Base-by-base conservation (phyloP, 2,329 filamentous ascomycete species). In the Hymenoscyphus occultus region DNA sequence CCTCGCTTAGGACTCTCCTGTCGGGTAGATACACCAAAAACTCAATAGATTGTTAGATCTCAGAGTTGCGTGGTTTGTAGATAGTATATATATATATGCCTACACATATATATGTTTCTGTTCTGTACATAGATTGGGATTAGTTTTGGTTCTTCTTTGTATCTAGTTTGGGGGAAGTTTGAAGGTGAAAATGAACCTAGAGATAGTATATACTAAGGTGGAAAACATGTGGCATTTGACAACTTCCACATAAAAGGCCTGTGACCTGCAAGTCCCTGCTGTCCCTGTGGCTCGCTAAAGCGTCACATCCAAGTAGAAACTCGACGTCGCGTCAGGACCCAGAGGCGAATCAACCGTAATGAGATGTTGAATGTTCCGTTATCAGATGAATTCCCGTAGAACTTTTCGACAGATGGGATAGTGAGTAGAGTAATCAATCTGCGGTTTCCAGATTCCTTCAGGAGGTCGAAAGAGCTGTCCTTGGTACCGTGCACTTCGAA, bases 41-140 rank as follows among this genome's bases (percentile, higher is more conserved):
- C 56, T 64, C 48, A 39, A 60, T 56, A 40, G 56, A 64, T 66
- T 22, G 32, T 39, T 64, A 58, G 59, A 67, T 62, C 51, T 57
- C 66, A 68, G 63, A 67, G 59, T 51, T 22, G 63, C 5, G 3
- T 35, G 62, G 45, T 22, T 59, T 64, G 60, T 63, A 66, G 45
- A 65, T 64, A 68, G 57, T 31, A 48, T 39, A 51, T 61, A 54
- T 35, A 28, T 28, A 28, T 28, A 28, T 28, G 28, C 28, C 28
- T 28, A 28, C 28, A 28, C 28, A 28, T 28, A 3, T 28, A 28
- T 28, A 28, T 28, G 28, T 28, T 2, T 28, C 28, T 28, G 2
- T 14, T 42, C 58, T 67, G 65, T 70, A 70, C 60, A 70, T 70
- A 70, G 66, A 65, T 35, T 63, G 35, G 5, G 35, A 59, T 56